Conservation (phyloP, 768 basidiomycete species). For the Sistotremastrum niveocremeum region DNA sequence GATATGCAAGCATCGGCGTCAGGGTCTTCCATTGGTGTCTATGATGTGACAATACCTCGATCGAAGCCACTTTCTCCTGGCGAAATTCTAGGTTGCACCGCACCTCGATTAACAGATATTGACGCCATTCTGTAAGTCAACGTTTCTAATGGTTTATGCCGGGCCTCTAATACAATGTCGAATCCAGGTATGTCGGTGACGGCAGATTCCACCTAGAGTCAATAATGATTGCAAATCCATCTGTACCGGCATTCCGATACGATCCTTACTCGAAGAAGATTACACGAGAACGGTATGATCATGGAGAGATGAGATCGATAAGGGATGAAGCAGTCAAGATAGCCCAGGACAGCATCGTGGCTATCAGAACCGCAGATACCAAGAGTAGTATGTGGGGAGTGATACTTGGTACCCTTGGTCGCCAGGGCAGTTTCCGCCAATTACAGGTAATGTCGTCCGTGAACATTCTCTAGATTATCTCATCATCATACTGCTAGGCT, state of each 20-base stretch:
- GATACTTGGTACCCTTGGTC: constrained; percentile 83
- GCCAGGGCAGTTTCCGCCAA: constrained; percentile 88
- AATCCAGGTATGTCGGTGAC: constrained; percentile 84
- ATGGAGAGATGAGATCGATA: constrained; percentile 69
- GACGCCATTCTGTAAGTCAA: constrained; percentile 79
- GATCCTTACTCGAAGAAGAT: constrained; percentile 98
- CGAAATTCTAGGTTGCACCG: constrained; percentile 94
- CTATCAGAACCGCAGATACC: constrained; percentile 10
- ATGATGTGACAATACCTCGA: constrained; percentile 66
- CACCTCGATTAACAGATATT: constrained; percentile 62
- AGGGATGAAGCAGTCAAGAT: constrained; percentile 62
- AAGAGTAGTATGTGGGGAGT: constrained; percentile 62
- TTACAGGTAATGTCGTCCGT: constrained; percentile 40
- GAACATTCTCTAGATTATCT: background rate
- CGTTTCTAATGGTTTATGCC: background rate
- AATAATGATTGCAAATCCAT: constrained; percentile 98
- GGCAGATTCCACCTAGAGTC: constrained; percentile 97
- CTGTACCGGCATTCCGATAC: constrained; percentile 90
- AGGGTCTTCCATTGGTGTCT: constrained; percentile 44
- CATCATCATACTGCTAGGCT: constrained; percentile 29
- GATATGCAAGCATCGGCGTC: constrained; percentile 5
- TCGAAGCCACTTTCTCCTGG: constrained; percentile 91
- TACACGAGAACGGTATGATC: constrained; percentile 84
- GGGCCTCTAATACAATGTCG: constrained; percentile 1
- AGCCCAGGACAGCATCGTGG: constrained; percentile 52